A percentile compares a stretch with the other conserved stretches of the same genome.
Evolutionary conservation across 2,329 filamentous ascomycete species (phyloP).

Genomic region (Exophiala mesophila): DNA sequence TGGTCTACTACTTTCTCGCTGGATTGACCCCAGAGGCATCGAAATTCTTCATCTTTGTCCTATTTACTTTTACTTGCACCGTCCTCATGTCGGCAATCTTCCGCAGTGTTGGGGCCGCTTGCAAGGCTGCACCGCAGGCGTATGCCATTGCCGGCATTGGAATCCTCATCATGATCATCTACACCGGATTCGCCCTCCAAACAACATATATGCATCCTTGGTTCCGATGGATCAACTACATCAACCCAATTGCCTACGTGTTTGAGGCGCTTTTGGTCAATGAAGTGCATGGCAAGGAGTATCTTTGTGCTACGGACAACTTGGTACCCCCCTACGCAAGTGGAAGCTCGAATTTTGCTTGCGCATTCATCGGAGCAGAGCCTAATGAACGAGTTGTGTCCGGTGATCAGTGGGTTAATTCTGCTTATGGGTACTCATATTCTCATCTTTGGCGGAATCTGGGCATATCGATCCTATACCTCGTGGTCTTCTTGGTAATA

Average conservation of each 20-base stretch:
- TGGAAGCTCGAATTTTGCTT: slow-evolving; percentile 53
- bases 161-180: slow-evolving; percentile 49
- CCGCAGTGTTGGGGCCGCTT: slow-evolving; percentile 65
- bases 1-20: slow-evolving; percentile 80
- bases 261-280: slow-evolving; percentile 36
- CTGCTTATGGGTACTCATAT: slow-evolving; percentile 51
- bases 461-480: slow-evolving; percentile 71
- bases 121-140: slow-evolving; percentile 58
- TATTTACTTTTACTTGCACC: slow-evolving; percentile 58
- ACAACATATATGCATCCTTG: slow-evolving; percentile 48
- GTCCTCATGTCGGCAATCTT: slow-evolving; percentile 43
- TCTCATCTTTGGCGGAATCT: slow-evolving; percentile 66
- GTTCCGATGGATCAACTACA: slow-evolving; percentile 58
- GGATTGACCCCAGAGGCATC: slow-evolving; percentile 68
- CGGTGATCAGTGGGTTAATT: slow-evolving; percentile 51
- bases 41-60: slow-evolving; percentile 78
- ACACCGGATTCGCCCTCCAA: slow-evolving; percentile 38
- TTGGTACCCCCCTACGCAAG: slow-evolving; percentile 67
- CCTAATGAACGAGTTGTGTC: slow-evolving; percentile 49
- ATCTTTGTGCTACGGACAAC: slow-evolving; percentile 4
- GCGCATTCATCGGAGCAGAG: slow-evolving; percentile 48
- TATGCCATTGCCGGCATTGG: slow-evolving; percentile 52
- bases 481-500: slow-evolving; percentile 66
- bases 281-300: slow-evolving; percentile 32
- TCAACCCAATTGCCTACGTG: slow-evolving; percentile 35